These are phyloP conservation scores for Niveomyces coronatus DNA, from an alignment of 2,329 filamentous ascomycete genomes.

Conservation along the genomic window DNA sequence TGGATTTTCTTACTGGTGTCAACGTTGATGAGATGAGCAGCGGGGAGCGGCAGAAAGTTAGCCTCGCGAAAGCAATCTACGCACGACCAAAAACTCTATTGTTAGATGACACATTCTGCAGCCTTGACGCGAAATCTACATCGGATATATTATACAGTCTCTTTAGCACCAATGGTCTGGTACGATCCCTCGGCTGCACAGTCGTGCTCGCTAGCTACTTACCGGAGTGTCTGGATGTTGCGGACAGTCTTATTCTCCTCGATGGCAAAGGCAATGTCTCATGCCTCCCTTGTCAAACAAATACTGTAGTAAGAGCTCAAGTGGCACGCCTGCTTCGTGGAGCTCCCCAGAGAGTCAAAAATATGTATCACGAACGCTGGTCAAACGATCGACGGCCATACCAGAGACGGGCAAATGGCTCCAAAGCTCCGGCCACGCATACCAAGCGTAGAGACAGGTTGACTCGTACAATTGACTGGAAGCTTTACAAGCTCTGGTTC, in stretches of 20 bases:
- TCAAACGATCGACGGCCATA: neutral
- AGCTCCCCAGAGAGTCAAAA: neutral
- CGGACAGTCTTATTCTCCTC: constrained; percentile 1
- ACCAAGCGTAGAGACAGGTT: neutral
- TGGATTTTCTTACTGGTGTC: neutral
- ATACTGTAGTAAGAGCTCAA: neutral
- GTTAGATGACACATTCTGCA: constrained; percentile 1
- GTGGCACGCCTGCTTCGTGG: neutral
- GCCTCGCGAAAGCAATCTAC: neutral
- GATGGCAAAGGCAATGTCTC: neutral
- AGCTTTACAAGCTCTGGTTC: neutral
- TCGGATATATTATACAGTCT: neutral
- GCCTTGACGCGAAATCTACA: neutral
- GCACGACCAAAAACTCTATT: neutral
- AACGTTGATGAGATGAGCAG: neutral
- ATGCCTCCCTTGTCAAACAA: neutral
- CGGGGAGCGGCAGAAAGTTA: neutral
- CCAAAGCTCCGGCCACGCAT: neutral
- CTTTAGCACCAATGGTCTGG: neutral
- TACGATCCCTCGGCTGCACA: neutral
- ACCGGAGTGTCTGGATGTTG: constrained; percentile 1
- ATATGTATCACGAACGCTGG: neutral
- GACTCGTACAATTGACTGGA: neutral
- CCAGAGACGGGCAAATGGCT: neutral
- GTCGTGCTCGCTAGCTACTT: neutral